Percentiles rank a stretch among this genome's conserved stretches.
Conservation (phyloP, 2,329 filamentous ascomycete genomes). For the Monosporascus cannonballus region DNA sequence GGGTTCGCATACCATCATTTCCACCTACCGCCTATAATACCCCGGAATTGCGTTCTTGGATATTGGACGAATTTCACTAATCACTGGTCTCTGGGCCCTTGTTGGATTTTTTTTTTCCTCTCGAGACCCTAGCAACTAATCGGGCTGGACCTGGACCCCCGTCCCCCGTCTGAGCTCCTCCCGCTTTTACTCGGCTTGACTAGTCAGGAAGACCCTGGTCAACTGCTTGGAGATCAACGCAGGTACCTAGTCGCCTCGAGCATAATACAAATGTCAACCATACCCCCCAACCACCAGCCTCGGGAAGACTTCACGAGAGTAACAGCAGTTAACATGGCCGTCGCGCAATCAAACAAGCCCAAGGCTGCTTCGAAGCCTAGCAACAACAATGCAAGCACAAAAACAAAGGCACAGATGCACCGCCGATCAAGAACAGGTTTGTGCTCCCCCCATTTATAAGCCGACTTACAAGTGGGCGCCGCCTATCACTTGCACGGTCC, state of each 20-base stretch:
- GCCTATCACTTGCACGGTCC: constrained; percentile 9
- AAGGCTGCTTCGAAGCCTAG: constrained; percentile 50
- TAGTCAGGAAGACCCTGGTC: constrained; percentile 12
- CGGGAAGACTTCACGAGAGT: constrained; percentile 43
- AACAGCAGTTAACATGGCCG: constrained; percentile 54
- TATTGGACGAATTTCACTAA: constrained; percentile 26
- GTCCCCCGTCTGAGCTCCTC: constrained; percentile 24
- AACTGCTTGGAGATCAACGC: constrained; percentile 30
- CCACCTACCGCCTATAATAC: constrained; percentile 16
- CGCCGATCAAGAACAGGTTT: constrained; percentile 89
- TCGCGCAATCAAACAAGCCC: constrained; percentile 51
- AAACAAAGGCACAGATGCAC: constrained; percentile 80
- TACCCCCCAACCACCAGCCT: constrained; percentile 51
- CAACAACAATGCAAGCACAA: constrained; percentile 47
- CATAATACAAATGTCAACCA: constrained; percentile 59
- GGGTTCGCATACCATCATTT: constrained; percentile 18
- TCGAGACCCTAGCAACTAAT: constrained; percentile 25
- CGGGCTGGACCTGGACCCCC: constrained; percentile 29
- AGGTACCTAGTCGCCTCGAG: constrained; percentile 32
- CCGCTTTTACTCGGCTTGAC: constrained; percentile 36
- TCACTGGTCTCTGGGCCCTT: constrained; percentile 27
- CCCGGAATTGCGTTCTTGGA: constrained; percentile 20
- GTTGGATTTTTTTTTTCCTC: constrained; percentile 14
- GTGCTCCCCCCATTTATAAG: constrained; percentile 30
- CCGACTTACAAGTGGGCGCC: constrained; percentile 7